A percentile compares a stretch with the other conserved stretches of the same genome.
Evolutionary conservation across 1,284 basidiomycete species (phyloP).

Genomic region (Neotropicomus parvogracilis): DNA sequence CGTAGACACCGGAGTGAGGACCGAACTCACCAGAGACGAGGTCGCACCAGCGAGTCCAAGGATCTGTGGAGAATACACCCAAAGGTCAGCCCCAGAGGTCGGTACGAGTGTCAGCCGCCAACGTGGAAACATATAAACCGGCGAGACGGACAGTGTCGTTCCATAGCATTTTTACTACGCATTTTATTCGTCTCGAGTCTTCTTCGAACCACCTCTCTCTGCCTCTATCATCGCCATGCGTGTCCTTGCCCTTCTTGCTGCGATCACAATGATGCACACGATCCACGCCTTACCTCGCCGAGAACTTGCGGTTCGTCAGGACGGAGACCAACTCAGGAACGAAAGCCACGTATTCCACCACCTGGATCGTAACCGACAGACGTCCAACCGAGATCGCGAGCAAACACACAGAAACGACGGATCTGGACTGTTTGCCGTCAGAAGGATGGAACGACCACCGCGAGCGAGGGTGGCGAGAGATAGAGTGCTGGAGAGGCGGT

Average conservation of each 20-base stretch:
- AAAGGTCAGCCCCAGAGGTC: constrained; percentile 22
- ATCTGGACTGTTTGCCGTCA: neutral
- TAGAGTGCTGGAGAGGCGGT: constrained; percentile 15
- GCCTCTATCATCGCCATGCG: constrained; percentile 27
- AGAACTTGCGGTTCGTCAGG: constrained; percentile 21
- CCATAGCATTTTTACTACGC: constrained; percentile 2
- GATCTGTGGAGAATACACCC: neutral
- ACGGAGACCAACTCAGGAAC: constrained; percentile 20
- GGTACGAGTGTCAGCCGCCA: constrained; percentile 21
- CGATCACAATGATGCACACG: constrained; percentile 24
- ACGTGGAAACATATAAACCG: constrained; percentile 17
- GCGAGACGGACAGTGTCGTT: neutral
- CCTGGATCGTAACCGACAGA: constrained; percentile 30
- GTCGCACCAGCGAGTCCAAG: neutral
- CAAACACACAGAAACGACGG: constrained; percentile 1
- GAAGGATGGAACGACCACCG: neutral
- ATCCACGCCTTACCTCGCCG: constrained; percentile 23
- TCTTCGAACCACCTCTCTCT: constrained; percentile 9
- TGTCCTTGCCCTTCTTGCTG: constrained; percentile 22
- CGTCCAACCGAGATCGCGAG: constrained; percentile 18
- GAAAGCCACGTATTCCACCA: constrained; percentile 30
- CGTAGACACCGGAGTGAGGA: neutral
- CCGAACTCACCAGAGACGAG: neutral
- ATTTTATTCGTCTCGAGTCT: constrained; percentile 1
- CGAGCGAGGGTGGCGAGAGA: neutral